These are phyloP conservation scores for Adansonia digitata DNA, from an alignment of 345 rosid genomes.

Conservation along the genomic window DNA sequence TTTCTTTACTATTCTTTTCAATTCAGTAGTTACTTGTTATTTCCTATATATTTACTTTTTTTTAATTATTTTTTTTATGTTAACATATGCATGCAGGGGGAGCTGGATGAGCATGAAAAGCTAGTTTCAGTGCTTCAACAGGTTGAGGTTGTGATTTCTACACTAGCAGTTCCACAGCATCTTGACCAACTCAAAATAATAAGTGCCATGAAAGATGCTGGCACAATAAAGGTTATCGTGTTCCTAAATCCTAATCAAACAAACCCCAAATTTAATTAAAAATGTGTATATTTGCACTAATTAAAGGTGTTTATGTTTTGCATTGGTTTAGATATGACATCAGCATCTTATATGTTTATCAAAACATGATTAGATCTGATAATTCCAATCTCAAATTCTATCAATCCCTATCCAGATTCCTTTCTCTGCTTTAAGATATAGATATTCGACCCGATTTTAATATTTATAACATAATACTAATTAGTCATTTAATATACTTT, in stretches of 20 bases:
- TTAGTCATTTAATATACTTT: no score
- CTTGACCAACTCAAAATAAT: slow-evolving; percentile 37
- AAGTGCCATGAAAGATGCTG: slow-evolving; percentile 39
- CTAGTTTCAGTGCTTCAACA: slow-evolving; percentile 10
- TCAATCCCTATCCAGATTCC: no score
- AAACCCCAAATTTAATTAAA: background rate
- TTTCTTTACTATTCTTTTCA: background rate
- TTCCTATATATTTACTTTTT: no score
- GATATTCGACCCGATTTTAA: no score
- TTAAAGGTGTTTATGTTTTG: background rate
- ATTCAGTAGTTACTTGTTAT: fast-evolving
- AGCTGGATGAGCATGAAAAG: slow-evolving; percentile 18
- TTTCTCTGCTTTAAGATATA: no score
- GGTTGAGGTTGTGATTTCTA: slow-evolving; percentile 42
- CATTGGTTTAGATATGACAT: no score
- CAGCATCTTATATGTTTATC: no score
- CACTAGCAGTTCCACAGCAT: slow-evolving; percentile 22
- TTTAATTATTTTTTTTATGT: background rate
- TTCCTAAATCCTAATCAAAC: background rate
- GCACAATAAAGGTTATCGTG: slow-evolving; percentile 35
- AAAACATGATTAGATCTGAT: no score
- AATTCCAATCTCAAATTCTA: no score
- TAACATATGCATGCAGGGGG: slow-evolving; percentile 23
- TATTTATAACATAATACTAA: no score
- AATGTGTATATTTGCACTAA: no score